Conservation (phyloP, 202 grass and related monocot genomes). For the Setaria italica region DNA sequence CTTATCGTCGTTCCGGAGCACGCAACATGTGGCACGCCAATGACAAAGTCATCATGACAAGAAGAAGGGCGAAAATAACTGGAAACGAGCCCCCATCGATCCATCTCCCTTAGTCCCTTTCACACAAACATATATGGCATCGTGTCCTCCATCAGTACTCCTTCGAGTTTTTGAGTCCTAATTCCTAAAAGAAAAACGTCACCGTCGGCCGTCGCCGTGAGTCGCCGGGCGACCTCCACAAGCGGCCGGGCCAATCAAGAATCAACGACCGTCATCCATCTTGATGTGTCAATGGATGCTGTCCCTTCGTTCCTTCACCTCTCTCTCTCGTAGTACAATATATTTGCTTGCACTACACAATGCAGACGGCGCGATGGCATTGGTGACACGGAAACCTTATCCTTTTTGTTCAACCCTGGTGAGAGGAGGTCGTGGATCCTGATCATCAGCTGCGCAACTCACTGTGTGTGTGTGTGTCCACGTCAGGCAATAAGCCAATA, state of each 20-base stretch:
- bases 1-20: neutral
- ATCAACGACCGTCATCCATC: neutral
- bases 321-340: neutral
- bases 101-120: neutral
- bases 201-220: slow-evolving; percentile 4
- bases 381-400: slow-evolving; percentile 24
- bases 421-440: neutral
- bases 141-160: neutral
- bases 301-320: neutral
- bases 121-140: too few species aligned
- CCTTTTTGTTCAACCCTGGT: neutral
- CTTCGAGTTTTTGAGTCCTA: neutral
- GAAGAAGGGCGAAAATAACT: slow-evolving; percentile 28
- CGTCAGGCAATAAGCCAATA: neutral
- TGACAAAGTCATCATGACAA: slow-evolving; percentile 15
- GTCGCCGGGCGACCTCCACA: neutral
- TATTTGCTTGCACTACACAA: neutral
- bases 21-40: slow-evolving; percentile 34
- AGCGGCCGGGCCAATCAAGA: neutral
- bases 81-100: neutral
- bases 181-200: slow-evolving; percentile 13
- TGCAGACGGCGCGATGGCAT: neutral
- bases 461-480: neutral
- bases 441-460: neutral
- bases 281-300: neutral